A percentile compares a stretch with the other conserved stretches of the same genome.
Conservation (phyloP, 2,329 filamentous ascomycete genomes). For the Pseudogymnoascus sp. region DNA sequence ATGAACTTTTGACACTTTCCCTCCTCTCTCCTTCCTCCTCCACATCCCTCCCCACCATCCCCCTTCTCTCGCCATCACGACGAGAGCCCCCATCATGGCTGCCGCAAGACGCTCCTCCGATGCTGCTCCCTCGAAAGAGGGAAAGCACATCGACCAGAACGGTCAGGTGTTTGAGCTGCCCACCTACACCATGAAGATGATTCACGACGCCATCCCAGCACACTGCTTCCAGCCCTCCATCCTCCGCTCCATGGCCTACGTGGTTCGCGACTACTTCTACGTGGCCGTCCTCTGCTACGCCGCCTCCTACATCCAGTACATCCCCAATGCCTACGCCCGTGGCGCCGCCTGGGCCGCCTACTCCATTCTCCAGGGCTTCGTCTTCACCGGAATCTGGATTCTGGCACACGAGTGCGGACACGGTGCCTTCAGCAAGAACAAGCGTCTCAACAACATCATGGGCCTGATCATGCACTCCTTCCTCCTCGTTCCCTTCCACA, state of each 20-base stretch:
- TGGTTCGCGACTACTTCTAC: slow-evolving; percentile 47
- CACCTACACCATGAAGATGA: slow-evolving; percentile 26
- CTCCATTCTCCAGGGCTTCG: slow-evolving; percentile 54
- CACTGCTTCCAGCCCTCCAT: slow-evolving; percentile 53
- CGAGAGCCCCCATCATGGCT: not conserved
- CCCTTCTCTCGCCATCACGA: not conserved
- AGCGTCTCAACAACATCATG: slow-evolving; percentile 48
- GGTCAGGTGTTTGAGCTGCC: slow-evolving; percentile 22
- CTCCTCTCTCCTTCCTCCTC: not conserved
- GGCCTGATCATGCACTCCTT: slow-evolving; percentile 59
- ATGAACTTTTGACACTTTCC: slow-evolving; percentile 9
- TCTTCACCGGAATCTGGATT: slow-evolving; percentile 63
- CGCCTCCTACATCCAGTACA: slow-evolving; percentile 44
- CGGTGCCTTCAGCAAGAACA: slow-evolving; percentile 54
- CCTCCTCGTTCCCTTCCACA: slow-evolving; percentile 61
- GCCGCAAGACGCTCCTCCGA: not conserved
- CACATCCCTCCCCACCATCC: not conserved
- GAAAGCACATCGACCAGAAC: slow-evolving; percentile 14
- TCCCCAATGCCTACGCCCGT: slow-evolving; percentile 38
- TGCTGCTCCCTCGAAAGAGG: not conserved
- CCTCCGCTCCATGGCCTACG: slow-evolving; percentile 44
- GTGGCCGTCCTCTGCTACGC: slow-evolving; percentile 40
- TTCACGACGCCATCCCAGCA: slow-evolving; percentile 43
- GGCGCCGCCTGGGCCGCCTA: slow-evolving; percentile 48
- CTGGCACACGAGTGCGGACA: slow-evolving; percentile 65